Conservation (phyloP, 768 basidiomycete species). For the Rubroboletus pulcherrimus region DNA sequence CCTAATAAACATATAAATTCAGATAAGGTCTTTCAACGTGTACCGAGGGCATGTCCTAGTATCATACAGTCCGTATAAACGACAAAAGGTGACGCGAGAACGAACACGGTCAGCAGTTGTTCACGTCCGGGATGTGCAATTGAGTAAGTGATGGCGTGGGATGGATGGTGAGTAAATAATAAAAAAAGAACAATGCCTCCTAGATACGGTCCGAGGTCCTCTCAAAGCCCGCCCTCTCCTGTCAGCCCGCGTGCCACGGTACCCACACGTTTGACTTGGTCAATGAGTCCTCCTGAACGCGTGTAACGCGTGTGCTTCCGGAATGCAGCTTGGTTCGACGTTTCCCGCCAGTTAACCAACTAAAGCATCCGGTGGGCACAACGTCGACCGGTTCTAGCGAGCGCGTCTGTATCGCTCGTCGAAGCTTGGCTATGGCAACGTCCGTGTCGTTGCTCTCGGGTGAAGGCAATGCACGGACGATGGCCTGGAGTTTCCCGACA, state of each 20-base stretch:
- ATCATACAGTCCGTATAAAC: neutral
- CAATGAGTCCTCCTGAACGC: conserved; percentile 15
- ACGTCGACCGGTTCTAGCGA: conserved; percentile 23
- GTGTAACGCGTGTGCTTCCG: neutral
- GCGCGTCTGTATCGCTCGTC: conserved; percentile 18
- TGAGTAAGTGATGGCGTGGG: neutral
- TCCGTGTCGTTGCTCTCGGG: neutral
- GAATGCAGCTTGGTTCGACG: conserved; percentile 5
- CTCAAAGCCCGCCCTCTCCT: neutral
- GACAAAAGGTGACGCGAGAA: neutral
- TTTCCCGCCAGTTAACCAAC: conserved; percentile 10
- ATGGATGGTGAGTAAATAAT: neutral
- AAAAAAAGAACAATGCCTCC: neutral
- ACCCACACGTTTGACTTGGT: conserved; percentile 16
- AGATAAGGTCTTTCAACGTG: neutral
- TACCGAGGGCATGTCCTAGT: neutral
- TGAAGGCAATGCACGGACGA: conserved; percentile 24
- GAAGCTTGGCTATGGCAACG: conserved; percentile 8
- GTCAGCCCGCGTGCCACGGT: conserved; percentile 4
- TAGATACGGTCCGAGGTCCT: neutral
- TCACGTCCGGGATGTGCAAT: neutral
- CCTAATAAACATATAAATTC: neutral
- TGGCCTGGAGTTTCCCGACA: conserved; percentile 11
- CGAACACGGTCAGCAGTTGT: neutral
- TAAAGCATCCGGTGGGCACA: conserved; percentile 19